Evolutionary conservation across 1,284 basidiomycete genomes (phyloP), one percentile per base, ranked within the genome.

Genomic region (Melanopsichium pennsylvanicum): DNA sequence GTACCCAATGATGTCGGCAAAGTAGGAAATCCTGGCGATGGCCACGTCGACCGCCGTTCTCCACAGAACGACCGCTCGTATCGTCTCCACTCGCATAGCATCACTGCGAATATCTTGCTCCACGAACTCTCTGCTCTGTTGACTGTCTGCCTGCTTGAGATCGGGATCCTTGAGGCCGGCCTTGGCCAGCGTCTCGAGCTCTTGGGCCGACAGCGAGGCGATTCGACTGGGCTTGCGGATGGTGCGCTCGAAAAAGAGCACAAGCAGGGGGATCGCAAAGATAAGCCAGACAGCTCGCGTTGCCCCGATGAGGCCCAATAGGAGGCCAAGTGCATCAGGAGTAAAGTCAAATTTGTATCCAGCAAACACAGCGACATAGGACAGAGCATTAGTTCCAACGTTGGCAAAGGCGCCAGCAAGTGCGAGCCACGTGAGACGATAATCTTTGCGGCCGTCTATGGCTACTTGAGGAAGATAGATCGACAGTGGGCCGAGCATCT

Each of bases 301-400:
- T 11, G 47, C 55, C 0, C 66, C 66, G 13, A 69, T 69, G 22
- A 69, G 40, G 3, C 55, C 60, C 4, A 69, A 25, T 15, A 69
- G 22, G 2, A 69, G 35, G 2, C 66, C 66, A 18, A 69, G 63
- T 13, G 55, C 60, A n/a, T 63, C 66, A 0, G 66, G 66, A 3
- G 60, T 63, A 27, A 62, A 63, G 48, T 69, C 66, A 33, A 69
- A 69, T 21, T 52, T 48, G 56, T 69, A 69, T 5, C 66, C 58
- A 0, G 66, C 59, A 40, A 63, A 69, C 18, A 69, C 52, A 11
- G 60, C 60, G 9, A 69, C 45, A 31, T 63, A 63, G 9, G 51
- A 52, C 15, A 69, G 33, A 0, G 60, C 66, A 10, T 55, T 69
- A 9, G 60, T 59, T 16, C 66, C 66, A 21, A 69, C 40, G 47